Conservation (phyloP, 345 rosid genomes). For the Gossypium sturtianum region DNA sequence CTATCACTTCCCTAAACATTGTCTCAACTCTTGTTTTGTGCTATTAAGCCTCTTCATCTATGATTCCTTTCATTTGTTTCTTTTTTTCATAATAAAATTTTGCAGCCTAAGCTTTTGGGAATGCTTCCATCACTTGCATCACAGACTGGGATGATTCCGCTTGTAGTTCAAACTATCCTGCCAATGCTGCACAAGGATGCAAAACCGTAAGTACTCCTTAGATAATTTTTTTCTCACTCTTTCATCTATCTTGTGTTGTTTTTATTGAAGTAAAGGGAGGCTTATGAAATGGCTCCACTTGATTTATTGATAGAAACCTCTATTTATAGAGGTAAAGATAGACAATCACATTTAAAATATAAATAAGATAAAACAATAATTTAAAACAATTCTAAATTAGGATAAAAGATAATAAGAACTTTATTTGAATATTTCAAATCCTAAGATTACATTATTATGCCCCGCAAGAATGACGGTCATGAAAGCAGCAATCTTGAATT, state of each 20-base stretch:
- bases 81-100: conserved; percentile 1
- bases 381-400: too few relatives aligned
- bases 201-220: conserved; percentile 48
- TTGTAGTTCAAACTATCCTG: conserved; percentile 69
- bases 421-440: too few relatives aligned
- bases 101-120: conserved; percentile 75
- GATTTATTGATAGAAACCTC: too few relatives aligned
- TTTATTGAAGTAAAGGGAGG: not conserved
- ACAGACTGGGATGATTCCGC: conserved; percentile 75
- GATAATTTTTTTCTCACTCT: conserved; percentile 11
- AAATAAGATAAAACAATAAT: too few relatives aligned
- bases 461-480: too few relatives aligned
- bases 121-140: conserved; percentile 87
- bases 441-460: too few relatives aligned
- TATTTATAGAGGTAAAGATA: too few relatives aligned
- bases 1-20: not conserved
- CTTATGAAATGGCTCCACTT: too few relatives aligned
- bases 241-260: not conserved
- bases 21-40: not conserved
- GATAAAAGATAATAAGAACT: too few relatives aligned
- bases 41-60: conserved; percentile 15
- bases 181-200: conserved; percentile 74
- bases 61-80: not conserved
- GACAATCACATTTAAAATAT: too few relatives aligned
- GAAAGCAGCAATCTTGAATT: too few relatives aligned